A percentile compares a stretch with the other conserved stretches of the same genome.
These are phyloP conservation scores for Monosporascus sp. DNA, from an alignment of 2,329 filamentous ascomycete species.

Conservation along the genomic window DNA sequence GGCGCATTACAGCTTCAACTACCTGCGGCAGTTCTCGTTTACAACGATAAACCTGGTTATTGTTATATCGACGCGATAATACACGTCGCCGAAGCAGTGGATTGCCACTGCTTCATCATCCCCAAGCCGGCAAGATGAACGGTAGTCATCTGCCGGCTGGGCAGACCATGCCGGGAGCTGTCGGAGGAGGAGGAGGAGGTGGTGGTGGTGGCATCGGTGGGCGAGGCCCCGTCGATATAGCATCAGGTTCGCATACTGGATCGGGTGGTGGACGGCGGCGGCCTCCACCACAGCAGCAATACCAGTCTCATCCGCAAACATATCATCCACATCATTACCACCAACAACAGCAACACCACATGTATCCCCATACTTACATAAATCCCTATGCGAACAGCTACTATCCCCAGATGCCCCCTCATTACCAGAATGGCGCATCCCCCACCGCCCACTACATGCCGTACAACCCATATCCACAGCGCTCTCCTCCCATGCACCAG, in stretches of 20 bases:
- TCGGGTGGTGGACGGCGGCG: conserved; percentile 31
- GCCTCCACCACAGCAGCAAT: conserved; percentile 29
- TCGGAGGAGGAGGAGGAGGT: conserved; percentile 21
- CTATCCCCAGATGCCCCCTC: conserved; percentile 53
- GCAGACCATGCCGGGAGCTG: conserved; percentile 53
- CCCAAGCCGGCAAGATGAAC: conserved; percentile 74
- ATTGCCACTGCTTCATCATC: conserved; percentile 28
- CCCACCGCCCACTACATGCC: conserved; percentile 42
- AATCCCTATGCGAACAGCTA: conserved; percentile 45
- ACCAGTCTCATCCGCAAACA: conserved; percentile 33
- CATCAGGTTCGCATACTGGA: conserved; percentile 16
- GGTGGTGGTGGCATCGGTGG: conserved; percentile 17
- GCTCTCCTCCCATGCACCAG: conserved; percentile 38
- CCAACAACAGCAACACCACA: conserved; percentile 37
- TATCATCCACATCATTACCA: conserved; percentile 30
- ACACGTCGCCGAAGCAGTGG: conserved; percentile 22
- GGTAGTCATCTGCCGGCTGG: conserved; percentile 72
- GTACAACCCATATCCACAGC: conserved; percentile 34
- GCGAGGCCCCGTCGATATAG: conserved; percentile 25
- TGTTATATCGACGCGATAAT: conserved; percentile 4
- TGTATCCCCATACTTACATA: conserved; percentile 47
- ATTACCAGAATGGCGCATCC: conserved; percentile 51
- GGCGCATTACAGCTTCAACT: not conserved
- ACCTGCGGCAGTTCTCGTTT: not conserved
- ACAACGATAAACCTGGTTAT: not conserved